Percentiles rank a stretch among this genome's conserved stretches.
Conservation (phyloP, 148 eudicot genomes). For the Rhododendron kiyosumense region DNA sequence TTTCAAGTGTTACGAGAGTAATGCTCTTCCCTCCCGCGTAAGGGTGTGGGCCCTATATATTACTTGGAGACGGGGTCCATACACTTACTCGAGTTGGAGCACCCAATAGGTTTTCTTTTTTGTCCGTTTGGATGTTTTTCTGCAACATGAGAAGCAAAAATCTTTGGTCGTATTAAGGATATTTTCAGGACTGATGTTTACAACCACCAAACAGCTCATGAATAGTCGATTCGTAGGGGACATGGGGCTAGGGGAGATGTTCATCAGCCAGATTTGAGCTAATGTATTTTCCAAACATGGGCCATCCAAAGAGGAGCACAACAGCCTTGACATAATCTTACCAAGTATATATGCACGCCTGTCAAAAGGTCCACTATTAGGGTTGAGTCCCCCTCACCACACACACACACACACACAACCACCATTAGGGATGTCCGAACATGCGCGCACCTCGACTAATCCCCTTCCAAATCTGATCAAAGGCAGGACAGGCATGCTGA, state of each 20-base stretch:
- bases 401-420: too few species aligned
- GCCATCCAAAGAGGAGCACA: not conserved
- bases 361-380: not conserved
- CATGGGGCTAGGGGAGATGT: not conserved
- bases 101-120: not conserved
- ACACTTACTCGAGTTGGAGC: not conserved
- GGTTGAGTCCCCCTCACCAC: too few species aligned
- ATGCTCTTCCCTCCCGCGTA: not conserved
- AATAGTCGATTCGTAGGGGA: not conserved
- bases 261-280: not conserved
- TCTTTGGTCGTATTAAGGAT: not conserved
- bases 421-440: too few species aligned
- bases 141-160: not conserved
- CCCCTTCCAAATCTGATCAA: too few species aligned
- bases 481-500: too few species aligned
- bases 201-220: not conserved
- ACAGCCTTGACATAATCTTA: not conserved
- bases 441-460: too few species aligned
- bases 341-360: not conserved
- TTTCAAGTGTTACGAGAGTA: not conserved
- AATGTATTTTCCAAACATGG: too few species aligned
- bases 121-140: not conserved
- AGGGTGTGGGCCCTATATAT: not conserved
- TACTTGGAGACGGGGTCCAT: too few species aligned
- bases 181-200: not conserved